Conservation (phyloP, 257 asterid species). For the Solanum appendiculatum region DNA sequence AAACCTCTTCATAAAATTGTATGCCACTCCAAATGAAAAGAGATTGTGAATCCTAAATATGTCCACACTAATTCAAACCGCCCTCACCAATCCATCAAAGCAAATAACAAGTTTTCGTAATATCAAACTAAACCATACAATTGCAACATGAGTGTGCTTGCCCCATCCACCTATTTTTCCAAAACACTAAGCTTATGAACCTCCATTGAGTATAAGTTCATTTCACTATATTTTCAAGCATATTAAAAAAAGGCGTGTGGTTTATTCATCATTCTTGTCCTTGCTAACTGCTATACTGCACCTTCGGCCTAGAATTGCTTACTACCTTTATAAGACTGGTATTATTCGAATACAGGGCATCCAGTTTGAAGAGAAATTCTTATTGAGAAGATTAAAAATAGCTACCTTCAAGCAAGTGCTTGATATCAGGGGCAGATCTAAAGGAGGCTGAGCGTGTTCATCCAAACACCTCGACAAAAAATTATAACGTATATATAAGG, state of each 20-base stretch:
- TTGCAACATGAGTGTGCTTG: not conserved
- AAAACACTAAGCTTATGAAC: not conserved
- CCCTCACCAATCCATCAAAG: not conserved
- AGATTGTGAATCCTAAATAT: not conserved
- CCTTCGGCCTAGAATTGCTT: not conserved
- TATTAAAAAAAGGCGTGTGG: not conserved
- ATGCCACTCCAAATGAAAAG: not conserved
- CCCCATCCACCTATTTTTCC: not conserved
- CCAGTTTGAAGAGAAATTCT: not conserved
- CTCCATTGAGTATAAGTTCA: not conserved
- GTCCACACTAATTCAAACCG: not conserved
- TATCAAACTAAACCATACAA: not conserved
- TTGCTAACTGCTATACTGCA: not conserved
- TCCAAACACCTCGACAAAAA: not conserved
- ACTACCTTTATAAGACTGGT: not conserved
- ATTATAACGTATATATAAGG: too few relatives aligned
- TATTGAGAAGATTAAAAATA: not conserved
- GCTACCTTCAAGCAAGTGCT: not conserved
- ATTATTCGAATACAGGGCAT: not conserved
- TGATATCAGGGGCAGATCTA: not conserved
- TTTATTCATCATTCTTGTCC: not conserved
- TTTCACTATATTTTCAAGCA: not conserved
- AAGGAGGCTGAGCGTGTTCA: not conserved
- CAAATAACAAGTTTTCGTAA: not conserved
- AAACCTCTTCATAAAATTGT: not conserved